A percentile compares a stretch with the other conserved stretches of the same genome.
Evolutionary conservation across 1,284 basidiomycete species (phyloP).

Genomic region (Amylostereum areolatum): DNA sequence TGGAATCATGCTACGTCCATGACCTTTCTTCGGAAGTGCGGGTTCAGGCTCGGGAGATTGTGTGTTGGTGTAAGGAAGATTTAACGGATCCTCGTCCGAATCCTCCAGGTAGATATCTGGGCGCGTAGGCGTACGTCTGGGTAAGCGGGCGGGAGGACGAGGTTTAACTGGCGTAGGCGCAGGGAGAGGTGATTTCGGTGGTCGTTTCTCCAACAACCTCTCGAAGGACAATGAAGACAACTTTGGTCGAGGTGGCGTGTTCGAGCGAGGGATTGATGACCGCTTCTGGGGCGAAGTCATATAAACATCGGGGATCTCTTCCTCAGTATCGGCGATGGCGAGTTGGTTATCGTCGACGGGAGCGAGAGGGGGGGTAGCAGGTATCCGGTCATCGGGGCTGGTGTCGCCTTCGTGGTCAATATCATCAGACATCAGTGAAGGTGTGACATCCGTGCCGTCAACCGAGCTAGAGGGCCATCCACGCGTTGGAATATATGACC

Average conservation of each 20-base stretch:
- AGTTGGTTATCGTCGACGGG: background rate
- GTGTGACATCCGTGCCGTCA: constrained; percentile 16
- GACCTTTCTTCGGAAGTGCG: too few species aligned
- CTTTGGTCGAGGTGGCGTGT: constrained; percentile 8
- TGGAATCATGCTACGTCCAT: too few species aligned
- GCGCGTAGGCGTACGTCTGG: background rate
- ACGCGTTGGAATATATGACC: constrained; percentile 5
- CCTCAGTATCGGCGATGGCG: background rate
- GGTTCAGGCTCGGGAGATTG: too few species aligned
- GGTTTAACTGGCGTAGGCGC: constrained; percentile 47
- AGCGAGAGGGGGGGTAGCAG: constrained; percentile 31
- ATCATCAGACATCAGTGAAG: constrained; percentile 23
- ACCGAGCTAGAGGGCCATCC: constrained; percentile 12
- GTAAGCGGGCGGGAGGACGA: constrained; percentile 41
- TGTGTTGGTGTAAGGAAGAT: too few species aligned
- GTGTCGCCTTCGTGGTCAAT: constrained; percentile 27
- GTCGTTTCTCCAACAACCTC: constrained; percentile 49
- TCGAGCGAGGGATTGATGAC: background rate
- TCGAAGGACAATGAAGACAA: constrained; percentile 1
- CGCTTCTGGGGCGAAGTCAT: constrained; percentile 1
- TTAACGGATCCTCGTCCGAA: constrained; percentile 11
- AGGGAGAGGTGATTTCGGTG: constrained; percentile 58
- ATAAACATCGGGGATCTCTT: background rate
- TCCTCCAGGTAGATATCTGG: background rate
- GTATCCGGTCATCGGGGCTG: constrained; percentile 39